Evolutionary conservation across 148 eudicot genomes (phyloP), one percentile per base, ranked within the genome.

Genomic region (Limonium bicolor): DNA sequence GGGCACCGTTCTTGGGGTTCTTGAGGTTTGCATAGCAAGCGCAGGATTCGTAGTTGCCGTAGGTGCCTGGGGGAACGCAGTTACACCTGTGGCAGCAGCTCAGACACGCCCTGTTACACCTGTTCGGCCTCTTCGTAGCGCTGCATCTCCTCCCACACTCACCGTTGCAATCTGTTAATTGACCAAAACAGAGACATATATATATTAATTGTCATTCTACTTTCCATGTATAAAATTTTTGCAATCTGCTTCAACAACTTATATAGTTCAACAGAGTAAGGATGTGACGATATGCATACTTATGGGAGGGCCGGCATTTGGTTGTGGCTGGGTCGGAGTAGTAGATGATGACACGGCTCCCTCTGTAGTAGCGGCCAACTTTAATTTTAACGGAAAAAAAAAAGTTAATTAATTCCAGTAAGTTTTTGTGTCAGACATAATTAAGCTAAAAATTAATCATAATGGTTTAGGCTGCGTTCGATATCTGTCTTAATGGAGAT

Each of bases 1-100:
- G 10, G 21, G 41, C 41, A 22, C 41, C 41, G 20, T 20, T 37
- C 41, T 37, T 37, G 41, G 41, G 41, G 41, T 37, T 37, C 0
- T 22, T 20, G 41, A 37, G 41, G 11, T 37, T 9, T 7, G 22
- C 41, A n/a, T 37, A 37, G 41, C 41, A 37, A 16, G 22, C 3
- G 41, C 41, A 37, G 11, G 21, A 16, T 10, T 6, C 9, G 41
- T 22, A 22, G 41, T 22, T 37, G 21, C 21, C 10, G 22, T 20
- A 3, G 22, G 41, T 20, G 41, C 41, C 41, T 6, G 41, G 41
- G 18, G 41, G 41, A 5, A 37, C 41, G 41, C 41, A 37, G 9
- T 22, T 17, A n/a, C 41, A 37, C 41, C 20, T 37, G 41, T 17
- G 7, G 21, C 41, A 37, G 41, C 41, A 37, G 19, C 41, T 22